Base-by-base conservation (phyloP, 192 early-diverging fungal species). In the Geosiphon pyriformis region DNA sequence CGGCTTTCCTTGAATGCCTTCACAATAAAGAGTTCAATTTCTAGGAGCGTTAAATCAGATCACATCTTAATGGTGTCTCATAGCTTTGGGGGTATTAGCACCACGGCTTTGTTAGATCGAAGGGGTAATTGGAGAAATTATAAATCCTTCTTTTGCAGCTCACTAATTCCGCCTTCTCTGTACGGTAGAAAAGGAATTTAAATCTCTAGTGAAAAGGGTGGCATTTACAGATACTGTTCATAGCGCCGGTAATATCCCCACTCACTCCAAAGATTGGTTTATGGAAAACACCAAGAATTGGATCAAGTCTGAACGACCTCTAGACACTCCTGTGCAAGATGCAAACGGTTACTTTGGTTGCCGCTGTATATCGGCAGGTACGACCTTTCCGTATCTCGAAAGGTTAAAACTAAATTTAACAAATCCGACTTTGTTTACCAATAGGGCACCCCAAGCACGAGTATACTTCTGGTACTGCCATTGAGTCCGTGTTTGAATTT, bases 341-440 rank as follows among this genome's bases (percentile, higher is more conserved):
- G 59, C 68, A 51, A n/a, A 0, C 0, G 6, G 0, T 23, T 61
- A 65, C 59, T 61, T 49, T 61, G 67, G 72, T 15, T 73, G 72
- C 65, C 20, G 4, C 2, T 73, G 72, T 32, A 3, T 64, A 30
- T 73, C 72, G 25, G 68, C 72, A 52, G 72, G 72, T 68, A 27
- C 68, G 4, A 56, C n/a, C n/a, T n/a, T n/a, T n/a, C n/a, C n/a
- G n/a, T n/a, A n/a, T n/a, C n/a, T n/a, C n/a, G n/a, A n/a, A n/a
- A n/a, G n/a, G n/a, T n/a, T 32, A 30, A 30, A 48, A 56, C 69
- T 1, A 1, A n/a, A 42, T 15, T 65, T 55, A 22, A 55, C 23
- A 22, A 12, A 55, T 42, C 15, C 15, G 6, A 42, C 15, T 42
- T 42, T 15, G 15, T 42, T 42, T 10, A 12, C 8, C 18, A 12